Percentiles rank a stretch among this genome's conserved stretches.
Conservation (phyloP, 345 rosid species). For the Euphorbia lathyris region DNA sequence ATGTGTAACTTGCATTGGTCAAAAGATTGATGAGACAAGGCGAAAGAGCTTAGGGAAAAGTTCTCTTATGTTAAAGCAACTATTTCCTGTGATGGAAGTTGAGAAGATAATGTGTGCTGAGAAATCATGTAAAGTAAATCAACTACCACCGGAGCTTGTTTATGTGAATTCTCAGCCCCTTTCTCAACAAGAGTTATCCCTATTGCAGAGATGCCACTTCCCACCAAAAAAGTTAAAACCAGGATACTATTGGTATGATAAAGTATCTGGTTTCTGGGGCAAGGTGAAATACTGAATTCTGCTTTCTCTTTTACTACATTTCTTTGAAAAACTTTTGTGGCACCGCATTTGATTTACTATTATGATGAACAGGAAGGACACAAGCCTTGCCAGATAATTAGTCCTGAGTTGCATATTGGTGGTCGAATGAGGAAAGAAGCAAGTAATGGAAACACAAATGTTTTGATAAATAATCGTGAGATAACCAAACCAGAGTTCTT, state of each 20-base stretch:
- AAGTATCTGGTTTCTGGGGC: slow-evolving; percentile 84
- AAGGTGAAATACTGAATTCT: slow-evolving; percentile 48
- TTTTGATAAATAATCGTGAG: slow-evolving; percentile 58
- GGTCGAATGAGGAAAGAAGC: slow-evolving; percentile 39
- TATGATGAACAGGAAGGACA: slow-evolving; percentile 58
- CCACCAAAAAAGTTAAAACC: slow-evolving; percentile 78
- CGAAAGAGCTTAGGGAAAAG: slow-evolving; percentile 55
- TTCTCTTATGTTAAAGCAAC: slow-evolving; percentile 56
- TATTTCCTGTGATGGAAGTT: slow-evolving; percentile 49
- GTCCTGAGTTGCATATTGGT: slow-evolving; percentile 49
- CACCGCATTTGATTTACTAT: slow-evolving; percentile 16
- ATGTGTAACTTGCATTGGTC: slow-evolving; percentile 67
- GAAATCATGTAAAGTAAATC: slow-evolving; percentile 56
- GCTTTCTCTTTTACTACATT: background rate
- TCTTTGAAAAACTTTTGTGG: background rate
- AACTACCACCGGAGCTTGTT: slow-evolving; percentile 62
- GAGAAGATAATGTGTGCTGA: slow-evolving; percentile 57
- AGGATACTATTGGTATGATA: slow-evolving; percentile 88
- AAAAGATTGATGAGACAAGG: slow-evolving; percentile 57
- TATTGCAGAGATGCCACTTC: slow-evolving; percentile 52
- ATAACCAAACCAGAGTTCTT: slow-evolving; percentile 56
- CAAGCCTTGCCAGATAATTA: slow-evolving; percentile 75
- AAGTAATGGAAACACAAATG: slow-evolving; percentile 72
- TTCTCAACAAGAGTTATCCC: slow-evolving; percentile 40
- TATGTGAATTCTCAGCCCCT: slow-evolving; percentile 54